Evolutionary conservation across 148 eudicot genomes (phyloP), one percentile per base, ranked within the genome.

Genomic region (Vaccinium myrtillus): DNA sequence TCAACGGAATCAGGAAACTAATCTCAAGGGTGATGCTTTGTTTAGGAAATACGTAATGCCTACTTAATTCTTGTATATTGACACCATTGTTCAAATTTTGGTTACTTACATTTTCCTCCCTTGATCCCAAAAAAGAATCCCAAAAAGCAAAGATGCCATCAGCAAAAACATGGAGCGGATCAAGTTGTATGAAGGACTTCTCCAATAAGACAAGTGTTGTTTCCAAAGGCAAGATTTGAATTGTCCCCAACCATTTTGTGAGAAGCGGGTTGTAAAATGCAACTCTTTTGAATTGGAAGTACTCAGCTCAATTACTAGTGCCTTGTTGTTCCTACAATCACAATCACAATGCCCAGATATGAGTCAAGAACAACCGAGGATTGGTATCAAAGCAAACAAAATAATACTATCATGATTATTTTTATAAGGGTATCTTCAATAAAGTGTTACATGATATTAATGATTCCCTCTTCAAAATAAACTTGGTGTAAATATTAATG

Each of bases 191-290:
- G 71, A 65, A 65, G 71, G 71, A 65, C 71, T 65, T 65, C 71
- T 65, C 71, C 71, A 65, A 25, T 65, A 65, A 23, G 71, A 65
- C 71, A 65, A 65, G 71, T 65, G 71, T 23, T 65, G 71, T 23
- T 65, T 65, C 71, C 71, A 65, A 23, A 65, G 71, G 71, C 71
- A 65, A 65, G 30, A 65, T 87, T 86, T 93, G 86, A 90, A 95
- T 69, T 95, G 98, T 77, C 87, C 94, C 98, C 98, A 94, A 75
- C 91, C 93, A 82, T 87, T 92, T 84, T 88, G 92, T 56, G 98
- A 74, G 79, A 88, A 95, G n/a, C 86, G 93, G 5, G 91, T 89
- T 13, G 82, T 85, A 67, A 95, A 95, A 58, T 85, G 90, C 55
- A 93, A 87, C 71, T 23, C 71, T 23, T 65, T 65, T 23, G 71